Base-by-base conservation (phyloP, 2,329 filamentous ascomycete species). In the Hypoxylon sp. region DNA sequence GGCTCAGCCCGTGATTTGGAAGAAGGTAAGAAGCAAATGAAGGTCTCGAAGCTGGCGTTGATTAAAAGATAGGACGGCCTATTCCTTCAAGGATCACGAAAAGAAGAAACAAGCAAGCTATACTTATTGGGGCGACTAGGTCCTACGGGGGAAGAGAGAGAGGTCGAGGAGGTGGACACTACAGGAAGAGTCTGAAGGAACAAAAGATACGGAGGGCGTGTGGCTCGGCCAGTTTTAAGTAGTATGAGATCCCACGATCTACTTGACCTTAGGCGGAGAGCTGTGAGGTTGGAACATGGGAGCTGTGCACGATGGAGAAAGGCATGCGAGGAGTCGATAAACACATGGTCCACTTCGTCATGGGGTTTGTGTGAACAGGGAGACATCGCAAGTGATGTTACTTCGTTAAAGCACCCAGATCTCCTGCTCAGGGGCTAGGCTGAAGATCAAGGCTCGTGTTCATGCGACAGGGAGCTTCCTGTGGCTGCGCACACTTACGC, bases 21-120 rank as follows among this genome's bases (percentile, higher is more conserved):
- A 71, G 65, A 69, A 69, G 55, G 48, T 61, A 70, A 70, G 68
- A 74, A 77, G 74, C 70, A 75, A 79, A 72, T 68, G 76, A 78
- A 70, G 63, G 75, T 68, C 62, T 70, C 65, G 57, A 65, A 75
- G 63, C 51, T 58, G 60, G 65, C 61, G 65, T 56, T n/a, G 53
- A 54, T 34, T 73, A 64, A 75, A 77, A 71, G 72, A 75, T 65
- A 72, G 75, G 75, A 76, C 72, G 71, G 70, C 66, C 73, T 74
- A 70, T 71, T 73, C 71, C 61, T 58, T 58, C 21, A 56, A 66
- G 46, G 50, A 70, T 64, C 52, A 64, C 48, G 69, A 69, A 73
- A 63, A 67, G 64, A 69, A 64, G 45, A 59, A 65, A 64, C 63
- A 67, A 69, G 61, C 19, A 51, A 51, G 47, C 32, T 54, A 58